Evolutionary conservation across 2,329 filamentous ascomycete species (phyloP), one percentile per base, ranked within the genome.

Genomic region (Calonectria crousiana): DNA sequence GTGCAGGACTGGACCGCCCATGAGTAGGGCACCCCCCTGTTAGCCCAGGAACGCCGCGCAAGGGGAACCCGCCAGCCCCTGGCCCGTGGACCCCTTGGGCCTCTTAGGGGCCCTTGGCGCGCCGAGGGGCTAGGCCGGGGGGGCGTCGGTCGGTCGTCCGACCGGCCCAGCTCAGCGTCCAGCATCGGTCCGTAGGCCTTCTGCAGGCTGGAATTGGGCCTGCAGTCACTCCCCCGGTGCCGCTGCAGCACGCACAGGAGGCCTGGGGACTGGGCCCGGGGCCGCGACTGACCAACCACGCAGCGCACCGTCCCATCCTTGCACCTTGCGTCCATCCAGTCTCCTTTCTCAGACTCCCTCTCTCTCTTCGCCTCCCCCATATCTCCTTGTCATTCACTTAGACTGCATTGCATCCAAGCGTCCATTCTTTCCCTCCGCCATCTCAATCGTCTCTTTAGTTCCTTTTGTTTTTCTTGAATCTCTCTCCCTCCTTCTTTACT

Each of bases 401-500:
- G 34, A 62, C 71, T 60, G 71, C 76, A 77, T 74, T 64, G 71
- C 75, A 70, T 75, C 76, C 73, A 76, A 80, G 77, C 78, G 77
- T 80, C 66, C 72, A 49, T 74, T 72, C 58, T 69, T 73, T 77
- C 52, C 69, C 38, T 67, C 53, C 71, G 67, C 38, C 41, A 71
- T 56, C 70, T 70, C 56, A 44, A 71, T 67, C 66, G 75, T 73
- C 60, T 72, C 56, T 67, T 36, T 44, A 68, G 34, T 72, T 70
- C 53, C 58, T 34, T 23, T 68, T 74, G 69, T 62, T 70, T 76
- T 65, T 74, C 72, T 67, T 56, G 71, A 72, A 60, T 69, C 58
- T 49, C 67, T 73, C 18, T 65, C 70, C 60, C 67, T 47, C 53
- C 13, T 23, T 34, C 13, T 23, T 34, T 34, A 34, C 32, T 34